Conservation (phyloP, 2,329 filamentous ascomycete genomes). For the Phaeosphaeriaceae sp. region DNA sequence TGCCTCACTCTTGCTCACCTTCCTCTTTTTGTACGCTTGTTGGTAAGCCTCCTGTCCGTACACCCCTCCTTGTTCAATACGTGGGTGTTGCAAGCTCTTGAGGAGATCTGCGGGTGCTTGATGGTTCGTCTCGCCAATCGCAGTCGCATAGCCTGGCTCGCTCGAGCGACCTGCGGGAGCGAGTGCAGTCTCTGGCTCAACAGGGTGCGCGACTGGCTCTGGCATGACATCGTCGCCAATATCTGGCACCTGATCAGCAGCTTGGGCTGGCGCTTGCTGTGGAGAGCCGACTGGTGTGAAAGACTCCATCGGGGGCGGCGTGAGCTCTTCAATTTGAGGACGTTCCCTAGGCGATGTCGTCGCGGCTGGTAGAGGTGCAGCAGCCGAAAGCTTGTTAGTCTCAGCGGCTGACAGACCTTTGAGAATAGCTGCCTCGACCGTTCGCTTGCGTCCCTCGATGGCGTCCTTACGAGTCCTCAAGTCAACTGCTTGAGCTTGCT, state of each 20-base stretch:
- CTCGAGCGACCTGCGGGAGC: slow-evolving; percentile 27
- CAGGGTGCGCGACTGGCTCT: slow-evolving; percentile 30
- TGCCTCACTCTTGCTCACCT: slow-evolving; percentile 39
- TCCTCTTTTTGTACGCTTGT: slow-evolving; percentile 45
- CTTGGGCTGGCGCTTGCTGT: slow-evolving; percentile 22
- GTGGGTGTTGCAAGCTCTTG: slow-evolving; percentile 37
- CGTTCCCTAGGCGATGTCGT: slow-evolving; percentile 60
- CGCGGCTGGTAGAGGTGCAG: slow-evolving; percentile 39
- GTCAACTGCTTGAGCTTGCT: slow-evolving; percentile 71
- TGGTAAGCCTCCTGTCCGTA: slow-evolving; percentile 32
- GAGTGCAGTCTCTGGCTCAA: slow-evolving; percentile 32
- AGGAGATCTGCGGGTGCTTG: slow-evolving; percentile 39
- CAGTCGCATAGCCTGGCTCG: slow-evolving; percentile 28
- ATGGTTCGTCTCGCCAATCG: slow-evolving; percentile 25
- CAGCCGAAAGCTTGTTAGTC: slow-evolving; percentile 55
- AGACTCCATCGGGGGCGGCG: slow-evolving; percentile 73
- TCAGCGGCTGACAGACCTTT: slow-evolving; percentile 73
- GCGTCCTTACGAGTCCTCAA: slow-evolving; percentile 71
- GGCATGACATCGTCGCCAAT: slow-evolving; percentile 39
- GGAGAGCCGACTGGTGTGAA: slow-evolving; percentile 61
- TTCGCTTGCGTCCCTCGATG: slow-evolving; percentile 82
- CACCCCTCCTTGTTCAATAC: slow-evolving; percentile 29
- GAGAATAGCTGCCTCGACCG: slow-evolving; percentile 92
- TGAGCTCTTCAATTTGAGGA: slow-evolving; percentile 85
- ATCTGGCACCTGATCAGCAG: slow-evolving; percentile 25